phyloP scores from a whole-genome alignment of 495 filamentous ascomycete genomes.

The Filosporella fistucella region DNA sequence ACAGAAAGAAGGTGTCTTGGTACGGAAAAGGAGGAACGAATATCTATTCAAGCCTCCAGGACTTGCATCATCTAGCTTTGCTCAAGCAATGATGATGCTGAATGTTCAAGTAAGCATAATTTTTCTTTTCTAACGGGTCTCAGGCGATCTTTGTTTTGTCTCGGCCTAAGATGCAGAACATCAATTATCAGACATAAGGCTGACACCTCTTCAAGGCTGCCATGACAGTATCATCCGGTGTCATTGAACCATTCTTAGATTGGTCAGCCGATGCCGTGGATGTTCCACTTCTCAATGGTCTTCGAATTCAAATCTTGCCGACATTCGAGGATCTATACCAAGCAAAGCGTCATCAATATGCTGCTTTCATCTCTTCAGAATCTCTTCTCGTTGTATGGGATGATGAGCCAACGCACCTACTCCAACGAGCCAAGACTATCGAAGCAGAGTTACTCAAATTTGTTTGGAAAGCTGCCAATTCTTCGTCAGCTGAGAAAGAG shows the following conservation, averaged over 20 bases:
- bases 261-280: constrained; percentile 27
- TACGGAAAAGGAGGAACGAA: constrained; percentile 1
- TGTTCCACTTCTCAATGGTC: constrained; percentile 51
- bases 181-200: too few species aligned
- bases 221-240: constrained; percentile 53
- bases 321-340: constrained; percentile 44
- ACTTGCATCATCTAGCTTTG: constrained; percentile 1
- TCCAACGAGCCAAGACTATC: constrained; percentile 42
- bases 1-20: not conserved
- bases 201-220: constrained; percentile 32
- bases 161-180: constrained; percentile 9
- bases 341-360: constrained; percentile 61
- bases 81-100: not conserved
- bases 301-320: constrained; percentile 55
- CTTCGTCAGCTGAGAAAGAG: not conserved
- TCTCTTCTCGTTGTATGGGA: constrained; percentile 59
- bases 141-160: not conserved
- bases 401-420: constrained; percentile 52
- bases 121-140: constrained; percentile 1
- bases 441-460: constrained; percentile 48
- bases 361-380: constrained; percentile 57
- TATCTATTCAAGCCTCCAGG: constrained; percentile 4
- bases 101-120: constrained; percentile 4
- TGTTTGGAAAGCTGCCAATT: constrained; percentile 37
- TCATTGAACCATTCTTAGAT: constrained; percentile 49